Base-by-base conservation (phyloP, 495 filamentous ascomycete species). In the Bacidia gigantensis region DNA sequence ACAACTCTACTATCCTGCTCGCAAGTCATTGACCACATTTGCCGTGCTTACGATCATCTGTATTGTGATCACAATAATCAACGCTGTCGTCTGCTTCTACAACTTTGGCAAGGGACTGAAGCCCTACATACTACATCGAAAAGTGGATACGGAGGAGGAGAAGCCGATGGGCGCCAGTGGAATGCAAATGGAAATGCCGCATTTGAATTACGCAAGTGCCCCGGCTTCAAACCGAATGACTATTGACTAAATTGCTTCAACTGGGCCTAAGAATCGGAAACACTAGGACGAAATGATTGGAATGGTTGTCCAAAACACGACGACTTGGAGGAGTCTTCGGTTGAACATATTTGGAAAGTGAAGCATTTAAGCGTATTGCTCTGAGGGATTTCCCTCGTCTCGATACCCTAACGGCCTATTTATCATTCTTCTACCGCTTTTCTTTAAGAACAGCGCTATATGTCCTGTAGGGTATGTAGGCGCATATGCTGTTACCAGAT, bases 71-170 rank as follows among this genome's bases (percentile, higher is more conserved):
- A 98, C 92, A 49, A 97, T 98, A 60, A 71, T 81, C 68, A 89
- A 94, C 53, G 90, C 88, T 23, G 78, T 82, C 57, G 74, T 86
- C 57, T 97, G 92, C 72, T 85, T 83, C 66, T 69, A 72, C 63
- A 98, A 98, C 71, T 98, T 97, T 75, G 74, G 83, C 68, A 82
- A 83, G 55, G 92, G 92, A 5, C 71, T 98, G 52, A 96, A 93
- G 70, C 83, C 80, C 14, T 88, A 96, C 64, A 77, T 98, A 56
- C 72, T 78, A 62, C 75, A 72, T 59, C 74, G 83, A 38, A 82
- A 75, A 67, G 58, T 72, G 41, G 66, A 67, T 22, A 68, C 69
- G 25, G 80, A 81, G 48, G 80, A 81, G 32, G 86, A 95, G 66
- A 84, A 87, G 69, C 69, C 72, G 49, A 74, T 73, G 50, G 47